phyloP scores from a whole-genome alignment of 768 basidiomycete species.

The Candolleomyces aberdarensis region DNA sequence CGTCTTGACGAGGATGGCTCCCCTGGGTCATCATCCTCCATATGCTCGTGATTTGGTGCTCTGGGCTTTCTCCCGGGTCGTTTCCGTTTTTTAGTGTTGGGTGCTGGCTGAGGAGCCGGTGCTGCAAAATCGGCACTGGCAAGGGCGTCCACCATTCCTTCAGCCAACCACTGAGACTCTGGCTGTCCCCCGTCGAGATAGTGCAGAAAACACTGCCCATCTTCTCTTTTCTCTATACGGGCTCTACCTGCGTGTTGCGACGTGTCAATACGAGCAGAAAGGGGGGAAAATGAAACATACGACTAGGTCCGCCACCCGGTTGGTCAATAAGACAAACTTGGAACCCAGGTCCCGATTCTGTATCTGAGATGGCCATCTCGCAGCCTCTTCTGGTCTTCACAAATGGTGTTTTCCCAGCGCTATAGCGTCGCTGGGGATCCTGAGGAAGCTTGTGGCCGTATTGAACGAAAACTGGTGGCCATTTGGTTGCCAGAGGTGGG shows the following conservation, averaged over 20 bases:
- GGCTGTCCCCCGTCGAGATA: neutral
- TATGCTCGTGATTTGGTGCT: neutral
- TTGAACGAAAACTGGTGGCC: neutral
- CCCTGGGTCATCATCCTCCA: neutral
- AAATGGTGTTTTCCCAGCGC: neutral
- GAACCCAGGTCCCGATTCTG: no score
- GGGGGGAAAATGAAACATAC: neutral
- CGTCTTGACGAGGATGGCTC: neutral
- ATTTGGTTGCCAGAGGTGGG: neutral
- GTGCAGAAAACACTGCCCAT: neutral
- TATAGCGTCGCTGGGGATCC: neutral
- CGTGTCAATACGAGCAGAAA: neutral
- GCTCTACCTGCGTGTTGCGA: neutral
- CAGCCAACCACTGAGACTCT: neutral
- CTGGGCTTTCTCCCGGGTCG: neutral
- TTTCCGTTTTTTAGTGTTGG: neutral
- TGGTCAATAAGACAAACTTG: neutral
- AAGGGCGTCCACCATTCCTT: neutral
- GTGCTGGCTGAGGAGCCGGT: neutral
- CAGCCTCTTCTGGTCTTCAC: neutral
- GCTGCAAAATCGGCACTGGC: neutral
- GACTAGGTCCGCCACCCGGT: neutral
- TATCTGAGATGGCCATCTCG: no score
- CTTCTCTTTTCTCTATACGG: neutral
- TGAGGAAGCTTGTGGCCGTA: neutral